Percentiles rank a stretch among this genome's conserved stretches.
Conservation (phyloP, 2,329 filamentous ascomycete genomes). For the Diaporthe ilicicola region DNA sequence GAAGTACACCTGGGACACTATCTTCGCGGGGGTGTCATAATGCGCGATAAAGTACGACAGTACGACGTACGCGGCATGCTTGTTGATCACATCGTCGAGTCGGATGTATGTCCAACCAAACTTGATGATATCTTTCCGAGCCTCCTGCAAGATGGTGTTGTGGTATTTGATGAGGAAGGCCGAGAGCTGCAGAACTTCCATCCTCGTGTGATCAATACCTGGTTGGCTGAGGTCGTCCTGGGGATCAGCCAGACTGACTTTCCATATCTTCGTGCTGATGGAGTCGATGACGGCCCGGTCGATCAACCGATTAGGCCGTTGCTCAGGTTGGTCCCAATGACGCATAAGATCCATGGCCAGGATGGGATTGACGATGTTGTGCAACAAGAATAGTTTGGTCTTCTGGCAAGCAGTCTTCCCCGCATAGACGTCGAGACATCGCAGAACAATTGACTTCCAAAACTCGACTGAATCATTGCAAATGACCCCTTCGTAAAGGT, state of each 20-base stretch:
- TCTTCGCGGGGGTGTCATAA: slow-evolving; percentile 96
- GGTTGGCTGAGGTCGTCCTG: slow-evolving; percentile 84
- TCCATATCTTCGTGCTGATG: slow-evolving; percentile 94
- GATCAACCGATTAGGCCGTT: slow-evolving; percentile 69
- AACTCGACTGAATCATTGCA: slow-evolving; percentile 85
- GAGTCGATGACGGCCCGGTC: slow-evolving; percentile 88
- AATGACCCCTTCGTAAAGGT: slow-evolving; percentile 87
- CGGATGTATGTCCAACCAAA: slow-evolving; percentile 99
- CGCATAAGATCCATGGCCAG: slow-evolving; percentile 95
- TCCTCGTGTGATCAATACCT: slow-evolving; percentile 92
- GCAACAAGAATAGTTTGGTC: slow-evolving; percentile 91
- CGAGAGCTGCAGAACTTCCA: slow-evolving; percentile 94
- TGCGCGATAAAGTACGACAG: slow-evolving; percentile 98
- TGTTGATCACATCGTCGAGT: slow-evolving; percentile 99
- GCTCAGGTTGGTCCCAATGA: slow-evolving; percentile 71
- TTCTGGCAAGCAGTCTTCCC: slow-evolving; percentile 82
- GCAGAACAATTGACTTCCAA: slow-evolving; percentile 82
- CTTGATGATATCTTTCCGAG: slow-evolving; percentile 97
- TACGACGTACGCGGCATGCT: slow-evolving; percentile 95
- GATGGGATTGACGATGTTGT: slow-evolving; percentile 93
- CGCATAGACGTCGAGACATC: slow-evolving; percentile 88
- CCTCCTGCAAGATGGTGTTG: slow-evolving; percentile 84
- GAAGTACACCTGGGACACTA: slow-evolving; percentile 93
- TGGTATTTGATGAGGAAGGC: slow-evolving; percentile 97
- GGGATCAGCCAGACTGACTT: slow-evolving; percentile 81